phyloP scores from a whole-genome alignment of 129 eudicot genomes.

The Artemisia tridentata region DNA sequence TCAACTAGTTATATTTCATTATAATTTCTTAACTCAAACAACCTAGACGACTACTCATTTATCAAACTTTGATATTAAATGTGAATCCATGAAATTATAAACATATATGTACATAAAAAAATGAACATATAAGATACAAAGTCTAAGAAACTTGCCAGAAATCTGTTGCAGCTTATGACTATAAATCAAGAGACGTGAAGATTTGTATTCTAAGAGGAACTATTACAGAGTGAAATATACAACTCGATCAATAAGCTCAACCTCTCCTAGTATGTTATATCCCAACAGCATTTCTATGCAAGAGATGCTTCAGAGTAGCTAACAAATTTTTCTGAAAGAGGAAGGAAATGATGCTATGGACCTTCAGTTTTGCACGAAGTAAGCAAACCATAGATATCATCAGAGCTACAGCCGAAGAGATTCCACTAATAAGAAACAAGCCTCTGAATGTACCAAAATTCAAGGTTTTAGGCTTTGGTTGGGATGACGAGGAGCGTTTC shows the following conservation, averaged over 20 bases:
- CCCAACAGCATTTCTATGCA: constrained; percentile 9
- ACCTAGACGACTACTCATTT: no score
- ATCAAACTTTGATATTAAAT: no score
- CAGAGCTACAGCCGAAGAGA: constrained; percentile 24
- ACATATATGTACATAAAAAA: neutral
- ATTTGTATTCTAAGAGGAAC: neutral
- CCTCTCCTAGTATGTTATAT: constrained; percentile 2
- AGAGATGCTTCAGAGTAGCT: constrained; percentile 17
- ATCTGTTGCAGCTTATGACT: no score
- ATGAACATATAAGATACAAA: neutral
- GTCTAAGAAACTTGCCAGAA: no score
- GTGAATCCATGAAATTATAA: no score
- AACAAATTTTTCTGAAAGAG: constrained; percentile 7
- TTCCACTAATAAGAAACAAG: constrained; percentile 30
- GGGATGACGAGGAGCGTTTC: neutral
- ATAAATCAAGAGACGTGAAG: no score
- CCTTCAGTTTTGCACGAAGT: constrained; percentile 22
- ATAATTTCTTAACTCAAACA: no score
- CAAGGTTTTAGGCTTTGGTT: constrained; percentile 6
- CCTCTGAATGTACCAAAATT: constrained; percentile 31
- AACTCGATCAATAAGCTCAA: neutral
- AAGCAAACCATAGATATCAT: constrained; percentile 17
- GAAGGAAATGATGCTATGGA: constrained; percentile 12
- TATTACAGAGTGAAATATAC: neutral
- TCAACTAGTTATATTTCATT: no score